phyloP scores from a whole-genome alignment of 2,329 filamentous ascomycete genomes.

The Cordyceps cicadae region DNA sequence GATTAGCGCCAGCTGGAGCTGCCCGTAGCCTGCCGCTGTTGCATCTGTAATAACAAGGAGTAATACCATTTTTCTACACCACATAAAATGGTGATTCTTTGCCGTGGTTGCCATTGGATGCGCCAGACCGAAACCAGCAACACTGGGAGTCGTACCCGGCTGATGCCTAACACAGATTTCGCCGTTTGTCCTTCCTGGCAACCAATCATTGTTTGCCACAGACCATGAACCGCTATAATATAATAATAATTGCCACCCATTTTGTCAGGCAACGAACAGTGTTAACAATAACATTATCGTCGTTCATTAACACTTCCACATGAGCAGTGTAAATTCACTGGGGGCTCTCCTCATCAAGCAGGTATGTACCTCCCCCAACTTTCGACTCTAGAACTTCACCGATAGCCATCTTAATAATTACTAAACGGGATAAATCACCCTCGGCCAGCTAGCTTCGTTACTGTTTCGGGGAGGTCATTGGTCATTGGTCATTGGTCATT shows the following conservation, averaged over 20 bases:
- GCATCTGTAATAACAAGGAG: neutral
- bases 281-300: neutral
- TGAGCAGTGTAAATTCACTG: too few relatives aligned
- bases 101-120: neutral
- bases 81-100: too few relatives aligned
- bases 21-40: neutral
- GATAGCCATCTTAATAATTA: too few relatives aligned
- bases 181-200: neutral
- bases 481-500: too few relatives aligned
- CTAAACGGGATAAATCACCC: too few relatives aligned
- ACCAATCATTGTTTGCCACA: too few relatives aligned
- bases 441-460: too few relatives aligned
- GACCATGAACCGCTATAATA: too few relatives aligned
- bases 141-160: slow-evolving; percentile 4
- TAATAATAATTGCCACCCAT: neutral
- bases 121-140: neutral
- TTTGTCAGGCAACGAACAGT: neutral
- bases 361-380: too few relatives aligned
- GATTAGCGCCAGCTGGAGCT: neutral
- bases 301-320: neutral
- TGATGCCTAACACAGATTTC: slow-evolving; percentile 1
- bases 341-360: too few relatives aligned
- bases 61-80: neutral
- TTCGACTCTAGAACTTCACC: too few relatives aligned
- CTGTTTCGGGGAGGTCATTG: too few relatives aligned